Percentiles rank a stretch among this genome's conserved stretches.
Conservation (phyloP, 2,329 filamentous ascomycete species). For the Biscogniauxia mediterranea region DNA sequence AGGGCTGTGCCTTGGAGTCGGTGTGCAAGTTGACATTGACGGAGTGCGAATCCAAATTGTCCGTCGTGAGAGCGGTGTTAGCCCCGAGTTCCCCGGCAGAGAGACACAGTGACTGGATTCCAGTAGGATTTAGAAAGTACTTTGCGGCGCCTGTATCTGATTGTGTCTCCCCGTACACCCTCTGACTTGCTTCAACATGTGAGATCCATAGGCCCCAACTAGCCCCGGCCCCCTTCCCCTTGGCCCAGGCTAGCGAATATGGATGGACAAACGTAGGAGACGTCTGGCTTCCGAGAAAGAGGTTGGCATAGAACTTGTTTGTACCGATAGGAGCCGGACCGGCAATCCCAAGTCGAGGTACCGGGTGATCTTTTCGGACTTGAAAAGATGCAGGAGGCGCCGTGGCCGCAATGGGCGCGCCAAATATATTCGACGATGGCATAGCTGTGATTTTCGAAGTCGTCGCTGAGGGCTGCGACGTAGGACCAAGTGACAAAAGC, state of each 20-base stretch:
- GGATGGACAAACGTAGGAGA: slow-evolving; percentile 72
- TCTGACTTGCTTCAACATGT: slow-evolving; percentile 67
- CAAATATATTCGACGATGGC: slow-evolving; percentile 50
- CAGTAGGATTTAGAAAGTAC: slow-evolving; percentile 80
- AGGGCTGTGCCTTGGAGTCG: slow-evolving; percentile 49
- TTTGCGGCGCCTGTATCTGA: slow-evolving; percentile 56
- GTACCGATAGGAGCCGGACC: slow-evolving; percentile 58
- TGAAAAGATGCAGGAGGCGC: slow-evolving; percentile 49
- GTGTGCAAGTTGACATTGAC: slow-evolving; percentile 66
- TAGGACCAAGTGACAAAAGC: slow-evolving; percentile 25
- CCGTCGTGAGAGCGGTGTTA: slow-evolving; percentile 54
- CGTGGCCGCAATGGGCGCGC: slow-evolving; percentile 50
- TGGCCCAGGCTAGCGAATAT: slow-evolving; percentile 67
- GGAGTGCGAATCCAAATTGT: slow-evolving; percentile 56
- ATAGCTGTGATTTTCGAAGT: slow-evolving; percentile 14
- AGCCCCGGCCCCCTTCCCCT: slow-evolving; percentile 57
- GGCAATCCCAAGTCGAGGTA: slow-evolving; percentile 50
- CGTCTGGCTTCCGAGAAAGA: slow-evolving; percentile 72
- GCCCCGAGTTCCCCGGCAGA: slow-evolving; percentile 72
- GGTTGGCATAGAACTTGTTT: slow-evolving; percentile 81
- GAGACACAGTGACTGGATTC: slow-evolving; percentile 76
- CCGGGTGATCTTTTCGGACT: slow-evolving; percentile 56
- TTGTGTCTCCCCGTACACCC: slow-evolving; percentile 62
- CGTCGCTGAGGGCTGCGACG: slow-evolving; percentile 21
- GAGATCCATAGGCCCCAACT: slow-evolving; percentile 79